Percentiles rank a stretch among this genome's conserved stretches.
These are phyloP conservation scores for Rosa hybrid DNA, from an alignment of 331 rosid species.

Conservation along the genomic window DNA sequence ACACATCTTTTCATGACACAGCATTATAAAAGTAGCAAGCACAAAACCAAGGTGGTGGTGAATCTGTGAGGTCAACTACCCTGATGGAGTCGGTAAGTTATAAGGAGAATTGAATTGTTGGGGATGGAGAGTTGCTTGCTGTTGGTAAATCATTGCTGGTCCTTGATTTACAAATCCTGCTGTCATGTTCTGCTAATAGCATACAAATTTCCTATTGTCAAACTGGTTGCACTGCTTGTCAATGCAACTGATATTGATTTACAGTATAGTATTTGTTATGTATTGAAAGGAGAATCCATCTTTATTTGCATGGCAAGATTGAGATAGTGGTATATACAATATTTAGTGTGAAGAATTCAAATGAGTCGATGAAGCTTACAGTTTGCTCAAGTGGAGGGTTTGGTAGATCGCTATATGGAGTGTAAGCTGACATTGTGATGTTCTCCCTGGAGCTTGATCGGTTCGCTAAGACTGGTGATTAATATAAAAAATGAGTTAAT, in stretches of 20 bases:
- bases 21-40: not conserved
- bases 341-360: not conserved
- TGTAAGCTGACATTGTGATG: not conserved
- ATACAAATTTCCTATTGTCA: not conserved
- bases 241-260: not conserved
- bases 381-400: not conserved
- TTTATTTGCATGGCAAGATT: not conserved
- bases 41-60: slow-evolving; percentile 2
- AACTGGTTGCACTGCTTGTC: not conserved
- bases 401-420: not conserved
- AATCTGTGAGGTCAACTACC: not conserved
- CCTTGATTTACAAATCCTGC: not conserved
- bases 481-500: not conserved
- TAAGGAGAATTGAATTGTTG: not conserved
- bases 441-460: not conserved
- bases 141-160: not conserved
- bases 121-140: not conserved
- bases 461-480: not conserved
- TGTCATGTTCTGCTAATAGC: slow-evolving; percentile 2
- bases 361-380: not conserved
- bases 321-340: not conserved
- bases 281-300: not conserved
- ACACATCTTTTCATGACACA: not conserved
- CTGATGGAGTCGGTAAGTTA: not conserved
- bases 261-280: not conserved